phyloP scores from a whole-genome alignment of 176 grass and related monocot species.

The Puccinellia tenuiflora region DNA sequence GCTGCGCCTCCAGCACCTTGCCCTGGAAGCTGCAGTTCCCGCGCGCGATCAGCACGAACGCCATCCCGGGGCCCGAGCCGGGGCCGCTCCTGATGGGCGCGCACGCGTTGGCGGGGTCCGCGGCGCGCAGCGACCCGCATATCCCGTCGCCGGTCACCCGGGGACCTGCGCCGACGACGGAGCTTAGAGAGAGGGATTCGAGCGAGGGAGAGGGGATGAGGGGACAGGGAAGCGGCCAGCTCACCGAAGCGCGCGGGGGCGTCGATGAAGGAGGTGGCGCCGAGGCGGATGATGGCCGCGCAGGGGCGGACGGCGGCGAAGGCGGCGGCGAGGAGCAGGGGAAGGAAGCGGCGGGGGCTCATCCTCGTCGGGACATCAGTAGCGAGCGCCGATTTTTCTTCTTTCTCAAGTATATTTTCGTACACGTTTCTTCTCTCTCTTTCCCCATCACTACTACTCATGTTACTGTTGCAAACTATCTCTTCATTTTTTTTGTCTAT shows the following conservation, averaged over 20 bases:
- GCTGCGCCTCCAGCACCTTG: conserved; percentile 65
- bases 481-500: not conserved
- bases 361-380: conserved; percentile 18
- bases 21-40: conserved; percentile 76
- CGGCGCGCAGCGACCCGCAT: conserved; percentile 59
- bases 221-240: not conserved
- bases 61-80: not conserved
- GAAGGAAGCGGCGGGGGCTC: not conserved
- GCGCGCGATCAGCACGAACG: conserved; percentile 62
- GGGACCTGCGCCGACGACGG: conserved; percentile 31
- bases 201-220: not conserved
- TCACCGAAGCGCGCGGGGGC: conserved; percentile 77
- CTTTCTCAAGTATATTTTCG: not conserved
- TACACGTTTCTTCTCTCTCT: not conserved
- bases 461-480: no score
- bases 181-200: not conserved
- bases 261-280: conserved; percentile 58
- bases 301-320: conserved; percentile 30
- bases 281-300: conserved; percentile 53
- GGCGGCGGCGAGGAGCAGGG: conserved; percentile 11
- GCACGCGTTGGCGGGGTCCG: conserved; percentile 61
- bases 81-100: conserved; percentile 24
- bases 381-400: not conserved
- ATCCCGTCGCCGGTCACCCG: conserved; percentile 50
- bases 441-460: not conserved